Evolutionary conservation across 169 alveolate genomes (phyloP).

Genomic region (Plasmodium knowlesi): DNA sequence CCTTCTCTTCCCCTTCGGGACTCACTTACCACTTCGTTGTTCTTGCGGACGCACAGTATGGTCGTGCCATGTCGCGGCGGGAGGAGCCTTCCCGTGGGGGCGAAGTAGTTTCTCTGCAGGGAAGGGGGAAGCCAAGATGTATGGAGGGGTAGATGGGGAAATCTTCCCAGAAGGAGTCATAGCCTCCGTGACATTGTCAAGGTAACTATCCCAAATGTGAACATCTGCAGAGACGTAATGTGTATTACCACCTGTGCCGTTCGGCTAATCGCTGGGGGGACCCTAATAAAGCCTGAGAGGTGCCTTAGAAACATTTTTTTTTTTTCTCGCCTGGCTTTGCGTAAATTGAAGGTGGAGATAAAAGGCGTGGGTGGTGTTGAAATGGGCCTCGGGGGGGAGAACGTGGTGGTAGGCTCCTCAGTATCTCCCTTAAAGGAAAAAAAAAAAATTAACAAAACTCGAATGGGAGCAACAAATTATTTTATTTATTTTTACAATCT

Average conservation of each 20-base stretch:
- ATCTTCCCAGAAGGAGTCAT: too few relatives aligned
- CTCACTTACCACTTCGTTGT: constrained; percentile 77
- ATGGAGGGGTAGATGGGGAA: background rate
- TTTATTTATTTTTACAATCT: background rate
- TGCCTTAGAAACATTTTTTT: constrained; percentile 52
- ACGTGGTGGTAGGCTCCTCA: background rate
- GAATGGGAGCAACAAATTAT: background rate
- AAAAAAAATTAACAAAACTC: background rate
- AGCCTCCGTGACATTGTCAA: background rate
- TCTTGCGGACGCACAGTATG: constrained; percentile 81
- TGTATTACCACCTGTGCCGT: constrained; percentile 23
- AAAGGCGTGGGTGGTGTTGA: background rate
- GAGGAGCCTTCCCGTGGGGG: constrained; percentile 42
- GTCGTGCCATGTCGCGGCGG: constrained; percentile 84
- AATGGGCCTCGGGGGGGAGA: background rate
- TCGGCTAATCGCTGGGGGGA: constrained; percentile 34
- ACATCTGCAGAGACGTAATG: background rate
- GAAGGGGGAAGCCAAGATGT: constrained; percentile 4
- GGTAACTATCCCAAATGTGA: background rate
- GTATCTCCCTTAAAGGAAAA: background rate
- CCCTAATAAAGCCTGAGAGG: constrained; percentile 32
- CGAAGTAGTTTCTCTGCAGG: constrained; percentile 69
- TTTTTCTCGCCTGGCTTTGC: background rate
- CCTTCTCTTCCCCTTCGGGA: background rate
- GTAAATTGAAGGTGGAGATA: background rate